Percentiles rank a stretch among this genome's conserved stretches.
Evolutionary conservation across 345 rosid genomes (phyloP).

Genomic region (Citrus unshiu): DNA sequence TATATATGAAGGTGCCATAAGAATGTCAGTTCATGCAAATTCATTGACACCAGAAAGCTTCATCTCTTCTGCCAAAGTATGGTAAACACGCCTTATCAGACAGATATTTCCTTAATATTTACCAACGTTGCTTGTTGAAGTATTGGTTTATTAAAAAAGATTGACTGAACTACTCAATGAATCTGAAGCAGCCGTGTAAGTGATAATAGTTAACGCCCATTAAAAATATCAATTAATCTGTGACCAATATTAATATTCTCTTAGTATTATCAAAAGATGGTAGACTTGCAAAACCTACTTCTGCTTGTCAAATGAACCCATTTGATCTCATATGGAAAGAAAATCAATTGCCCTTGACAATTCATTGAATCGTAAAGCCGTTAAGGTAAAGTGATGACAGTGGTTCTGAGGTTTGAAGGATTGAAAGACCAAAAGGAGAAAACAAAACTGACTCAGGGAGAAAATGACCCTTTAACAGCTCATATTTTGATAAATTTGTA

Average conservation of each 20-base stretch:
- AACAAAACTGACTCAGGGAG: not conserved
- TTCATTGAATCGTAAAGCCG: no score
- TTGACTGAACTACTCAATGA: no score
- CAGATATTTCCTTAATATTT: not conserved
- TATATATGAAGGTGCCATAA: no score
- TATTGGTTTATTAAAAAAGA: not conserved
- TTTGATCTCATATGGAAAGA: not conserved
- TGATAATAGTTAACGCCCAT: no score
- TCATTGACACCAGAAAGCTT: not conserved
- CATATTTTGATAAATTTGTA: not conserved
- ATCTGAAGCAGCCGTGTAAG: not conserved
- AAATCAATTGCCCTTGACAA: not conserved
- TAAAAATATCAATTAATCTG: no score
- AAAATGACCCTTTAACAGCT: constrained; percentile 21
- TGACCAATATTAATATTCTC: no score
- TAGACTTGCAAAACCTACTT: no score
- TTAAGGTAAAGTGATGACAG: not conserved
- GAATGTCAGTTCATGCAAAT: not conserved
- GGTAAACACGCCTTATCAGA: not conserved
- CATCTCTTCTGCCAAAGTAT: not conserved
- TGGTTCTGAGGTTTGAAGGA: not conserved
- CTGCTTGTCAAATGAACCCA: not conserved
- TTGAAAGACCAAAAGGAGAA: not conserved
- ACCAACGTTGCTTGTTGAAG: not conserved
- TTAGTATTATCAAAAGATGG: no score